These are phyloP conservation scores for Trichoderma oligosporum DNA, from an alignment of 2,329 filamentous ascomycete genomes.

Conservation along the genomic window DNA sequence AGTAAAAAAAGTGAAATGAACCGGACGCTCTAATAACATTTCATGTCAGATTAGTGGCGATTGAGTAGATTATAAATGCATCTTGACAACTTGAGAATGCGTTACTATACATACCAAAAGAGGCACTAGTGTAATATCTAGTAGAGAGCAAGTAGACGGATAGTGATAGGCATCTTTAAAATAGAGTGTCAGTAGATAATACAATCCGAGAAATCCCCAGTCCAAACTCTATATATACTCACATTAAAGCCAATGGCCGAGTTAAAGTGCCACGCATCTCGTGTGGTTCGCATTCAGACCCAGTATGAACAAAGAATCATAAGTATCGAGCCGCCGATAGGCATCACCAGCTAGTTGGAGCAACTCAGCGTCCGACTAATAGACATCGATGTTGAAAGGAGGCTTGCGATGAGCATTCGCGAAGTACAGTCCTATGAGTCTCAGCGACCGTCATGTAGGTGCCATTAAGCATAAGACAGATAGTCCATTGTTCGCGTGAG, in stretches of 20 bases:
- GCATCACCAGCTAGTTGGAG: no score
- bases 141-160: constrained; percentile 38
- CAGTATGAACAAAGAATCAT: no score
- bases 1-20: constrained; percentile 34
- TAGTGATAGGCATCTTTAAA: constrained; percentile 14
- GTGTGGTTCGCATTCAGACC: no score
- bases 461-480: no score
- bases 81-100: no score
- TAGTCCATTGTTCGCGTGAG: no score
- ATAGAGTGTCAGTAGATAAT: background rate
- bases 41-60: background rate
- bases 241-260: background rate
- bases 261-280: background rate
- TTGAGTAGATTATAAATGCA: background rate
- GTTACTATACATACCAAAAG: constrained; percentile 37
- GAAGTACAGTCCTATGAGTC: no score
- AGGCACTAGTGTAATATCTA: constrained; percentile 35
- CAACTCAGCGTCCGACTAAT: no score
- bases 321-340: no score
- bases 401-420: no score
- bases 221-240: background rate
- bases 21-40: constrained; percentile 29
- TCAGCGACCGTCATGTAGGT: no score
- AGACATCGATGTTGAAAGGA: no score
- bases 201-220: background rate